Evolutionary conservation across 78 protist species (phyloP).

Genomic region (Dictyostelium intermedium): DNA sequence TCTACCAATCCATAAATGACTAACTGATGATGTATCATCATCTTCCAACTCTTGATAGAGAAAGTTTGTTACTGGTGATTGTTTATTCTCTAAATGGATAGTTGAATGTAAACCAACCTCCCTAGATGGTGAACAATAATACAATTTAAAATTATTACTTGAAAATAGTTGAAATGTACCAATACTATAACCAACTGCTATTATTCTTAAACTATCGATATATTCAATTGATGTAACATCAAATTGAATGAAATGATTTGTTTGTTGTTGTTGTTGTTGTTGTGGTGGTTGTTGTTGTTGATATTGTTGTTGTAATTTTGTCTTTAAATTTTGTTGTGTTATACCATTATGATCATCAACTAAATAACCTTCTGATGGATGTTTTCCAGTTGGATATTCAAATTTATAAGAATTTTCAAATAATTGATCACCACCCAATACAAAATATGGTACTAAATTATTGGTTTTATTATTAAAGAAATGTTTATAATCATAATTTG

Average conservation of each 20-base stretch:
- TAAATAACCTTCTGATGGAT: not conserved
- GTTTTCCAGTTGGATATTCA: not conserved
- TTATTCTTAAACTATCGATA: not conserved
- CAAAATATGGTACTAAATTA: slow-evolving; percentile 19
- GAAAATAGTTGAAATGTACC: slow-evolving; percentile 66
- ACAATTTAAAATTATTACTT: not conserved
- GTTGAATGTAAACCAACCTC: slow-evolving; percentile 2
- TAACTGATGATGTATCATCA: not conserved
- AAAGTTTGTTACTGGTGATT: slow-evolving; percentile 47
- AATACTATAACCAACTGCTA: slow-evolving; percentile 54
- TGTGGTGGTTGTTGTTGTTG: not conserved
- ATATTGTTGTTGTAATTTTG: not conserved
- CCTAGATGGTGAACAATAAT: slow-evolving; percentile 16
- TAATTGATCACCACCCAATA: slow-evolving; percentile 12
- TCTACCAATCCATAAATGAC: slow-evolving; percentile 65
- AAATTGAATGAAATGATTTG: not conserved
- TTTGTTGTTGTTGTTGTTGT: not conserved
- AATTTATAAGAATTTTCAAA: not conserved
- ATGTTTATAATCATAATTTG: not conserved
- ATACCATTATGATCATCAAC: not conserved
- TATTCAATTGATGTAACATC: not conserved
- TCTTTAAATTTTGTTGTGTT: not conserved
- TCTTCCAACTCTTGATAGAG: slow-evolving; percentile 71
- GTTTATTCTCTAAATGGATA: not conserved
- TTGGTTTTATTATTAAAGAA: not conserved